Evolutionary conservation across 805 yeast species (phyloP), one percentile per base, ranked within the genome.

Genomic region (Suhomyces sp.): DNA sequence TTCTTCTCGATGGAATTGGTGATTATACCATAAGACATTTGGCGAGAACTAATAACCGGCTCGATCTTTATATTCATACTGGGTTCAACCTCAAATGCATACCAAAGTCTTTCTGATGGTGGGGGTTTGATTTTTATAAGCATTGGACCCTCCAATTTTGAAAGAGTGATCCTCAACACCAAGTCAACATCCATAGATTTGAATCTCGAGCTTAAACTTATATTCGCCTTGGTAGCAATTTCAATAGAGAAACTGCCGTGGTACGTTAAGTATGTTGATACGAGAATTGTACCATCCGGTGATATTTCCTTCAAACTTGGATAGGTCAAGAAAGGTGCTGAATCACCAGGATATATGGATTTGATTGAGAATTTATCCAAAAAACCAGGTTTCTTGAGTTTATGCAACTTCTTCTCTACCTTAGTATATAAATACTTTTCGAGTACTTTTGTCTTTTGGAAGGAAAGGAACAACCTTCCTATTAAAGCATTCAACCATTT

Each of bases 81-180:
- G 0, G 98, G 98, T 73, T 82, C 86, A 8, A 73, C 60, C 42
- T 79, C 84, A 56, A 88, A 93, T 2, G 86, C 77, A 53, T 88
- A 93, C 98, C 98, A 93, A 1, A 93, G 51, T 50, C 98, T 73
- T 35, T 79, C 80, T 2, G 95, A 81, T 6, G 98, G 98, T 2
- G 96, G 95, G 1, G 95, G 87, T 53, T 93, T 93, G 21, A 91
- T 54, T 25, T 75, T 65, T 14, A 90, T 50, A 0, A 84, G 53
- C 38, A 91, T 45, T 1, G 84, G 83, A 0, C 98, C 98, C 33
- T 81, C 78, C 4, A 93, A 47, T 47, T 71, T 77, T 36, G 76
- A 75, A 31, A 91, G 60, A 1, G 82, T 79, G 1, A 90, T 77
- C 12, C 83, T 77, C 33, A 93, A 62, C 17, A 83, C 71, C 22